These are phyloP conservation scores for Lophium mytilinum DNA, from an alignment of 495 filamentous ascomycete species.

Conservation along the genomic window DNA sequence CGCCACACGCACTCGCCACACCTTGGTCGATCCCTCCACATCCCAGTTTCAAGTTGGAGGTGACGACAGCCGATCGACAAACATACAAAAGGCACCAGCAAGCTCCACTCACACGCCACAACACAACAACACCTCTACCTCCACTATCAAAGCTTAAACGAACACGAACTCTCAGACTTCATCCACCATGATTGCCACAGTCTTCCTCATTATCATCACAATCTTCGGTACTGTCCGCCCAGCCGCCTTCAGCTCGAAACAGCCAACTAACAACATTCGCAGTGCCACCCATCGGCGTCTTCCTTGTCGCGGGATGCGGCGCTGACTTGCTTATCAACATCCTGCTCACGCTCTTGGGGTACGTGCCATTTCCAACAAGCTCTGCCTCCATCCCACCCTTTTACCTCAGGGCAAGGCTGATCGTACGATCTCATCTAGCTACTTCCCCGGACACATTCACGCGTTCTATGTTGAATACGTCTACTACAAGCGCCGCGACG, in stretches of 20 bases:
- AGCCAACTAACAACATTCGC: not conserved
- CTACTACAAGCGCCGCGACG: conserved; percentile 66
- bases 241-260: not conserved
- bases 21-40: too few species aligned
- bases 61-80: too few species aligned
- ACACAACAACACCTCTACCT: too few species aligned
- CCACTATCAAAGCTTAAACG: too few species aligned
- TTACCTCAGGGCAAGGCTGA: not conserved
- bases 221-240: conserved; percentile 42
- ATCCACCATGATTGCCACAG: conserved; percentile 30
- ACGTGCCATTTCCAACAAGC: conserved; percentile 21
- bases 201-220: conserved; percentile 50
- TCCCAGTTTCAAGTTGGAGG: too few species aligned
- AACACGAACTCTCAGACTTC: too few species aligned
- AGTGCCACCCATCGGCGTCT: conserved; percentile 61
- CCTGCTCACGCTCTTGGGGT: conserved; percentile 53
- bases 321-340: conserved; percentile 61
- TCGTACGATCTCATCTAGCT: conserved; percentile 36
- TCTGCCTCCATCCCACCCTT: not conserved
- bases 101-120: too few species aligned
- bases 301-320: conserved; percentile 54
- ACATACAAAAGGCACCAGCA: too few species aligned
- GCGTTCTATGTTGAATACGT: conserved; percentile 88
- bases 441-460: conserved; percentile 75
- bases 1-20: too few species aligned